phyloP scores from a whole-genome alignment of 805 yeast genomes.

The Metschnikowia peoriensis region DNA sequence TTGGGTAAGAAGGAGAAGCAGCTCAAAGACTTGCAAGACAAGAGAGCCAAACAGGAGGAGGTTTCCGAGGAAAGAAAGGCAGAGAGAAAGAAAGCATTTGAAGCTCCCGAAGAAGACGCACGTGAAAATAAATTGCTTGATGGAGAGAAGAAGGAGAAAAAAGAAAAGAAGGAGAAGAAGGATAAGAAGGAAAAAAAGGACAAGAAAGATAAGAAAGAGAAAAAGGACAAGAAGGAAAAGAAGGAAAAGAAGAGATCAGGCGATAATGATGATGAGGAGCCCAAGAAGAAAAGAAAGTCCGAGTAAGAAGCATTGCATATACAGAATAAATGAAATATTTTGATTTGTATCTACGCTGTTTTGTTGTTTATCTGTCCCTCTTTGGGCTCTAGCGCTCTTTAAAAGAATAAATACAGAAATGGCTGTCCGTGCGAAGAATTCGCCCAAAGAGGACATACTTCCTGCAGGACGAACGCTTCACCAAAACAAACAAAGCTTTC shows the following conservation, averaged over 20 bases:
- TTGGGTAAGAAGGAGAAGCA: conserved; percentile 83
- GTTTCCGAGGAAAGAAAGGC: conserved; percentile 60
- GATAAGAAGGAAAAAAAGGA: conserved; percentile 22
- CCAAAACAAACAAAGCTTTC: background rate
- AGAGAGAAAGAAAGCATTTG: conserved; percentile 74
- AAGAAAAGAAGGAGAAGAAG: conserved; percentile 25
- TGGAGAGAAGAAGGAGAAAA: conserved; percentile 17
- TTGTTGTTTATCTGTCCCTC: background rate
- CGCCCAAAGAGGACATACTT: background rate
- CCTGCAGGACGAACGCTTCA: conserved; percentile 1
- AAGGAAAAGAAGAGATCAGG: conserved; percentile 25
- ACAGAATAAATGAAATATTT: background rate
- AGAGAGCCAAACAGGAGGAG: conserved; percentile 74
- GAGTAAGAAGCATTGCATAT: conserved; percentile 9
- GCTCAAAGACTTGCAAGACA: conserved; percentile 65
- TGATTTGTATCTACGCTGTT: background rate
- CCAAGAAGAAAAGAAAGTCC: conserved; percentile 21
- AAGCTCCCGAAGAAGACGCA: conserved; percentile 78
- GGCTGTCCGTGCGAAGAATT: background rate
- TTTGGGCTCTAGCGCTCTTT: background rate
- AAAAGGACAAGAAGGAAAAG: conserved; percentile 23
- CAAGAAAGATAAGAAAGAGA: conserved; percentile 23
- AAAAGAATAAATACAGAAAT: background rate
- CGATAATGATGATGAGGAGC: conserved; percentile 24
- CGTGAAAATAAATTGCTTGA: conserved; percentile 43